Conservation (phyloP, 2,329 filamentous ascomycete genomes). For the Cyphellophora attinorum region DNA sequence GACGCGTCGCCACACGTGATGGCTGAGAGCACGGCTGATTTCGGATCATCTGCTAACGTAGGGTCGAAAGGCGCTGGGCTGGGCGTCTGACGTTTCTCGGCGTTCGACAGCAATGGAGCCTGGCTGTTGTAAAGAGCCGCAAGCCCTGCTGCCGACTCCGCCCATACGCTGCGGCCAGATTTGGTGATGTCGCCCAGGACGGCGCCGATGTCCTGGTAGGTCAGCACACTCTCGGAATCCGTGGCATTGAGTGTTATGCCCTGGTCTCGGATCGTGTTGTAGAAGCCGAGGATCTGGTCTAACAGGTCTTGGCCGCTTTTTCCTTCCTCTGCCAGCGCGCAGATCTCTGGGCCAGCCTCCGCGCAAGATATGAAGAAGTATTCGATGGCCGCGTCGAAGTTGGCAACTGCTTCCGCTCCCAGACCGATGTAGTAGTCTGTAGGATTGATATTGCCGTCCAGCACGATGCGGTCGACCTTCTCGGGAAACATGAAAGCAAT, state of each 20-base stretch:
- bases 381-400: constrained; percentile 36
- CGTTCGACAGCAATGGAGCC: neutral
- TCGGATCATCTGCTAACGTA: constrained; percentile 4
- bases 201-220: constrained; percentile 7
- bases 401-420: constrained; percentile 5
- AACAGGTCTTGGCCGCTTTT: constrained; percentile 11
- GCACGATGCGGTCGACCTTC: constrained; percentile 4
- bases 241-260: constrained; percentile 39
- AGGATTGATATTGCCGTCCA: constrained; percentile 8
- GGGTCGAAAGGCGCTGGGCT: constrained; percentile 3
- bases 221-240: constrained; percentile 34
- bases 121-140: neutral
- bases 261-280: constrained; percentile 1
- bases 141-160: neutral
- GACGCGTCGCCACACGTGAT: constrained; percentile 10
- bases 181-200: constrained; percentile 5
- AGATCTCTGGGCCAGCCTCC: constrained; percentile 7
- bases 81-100: neutral
- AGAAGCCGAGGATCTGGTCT: constrained; percentile 7
- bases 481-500: constrained; percentile 9
- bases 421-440: too few species aligned
- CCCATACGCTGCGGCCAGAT: neutral
- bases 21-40: too few species aligned
- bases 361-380: constrained; percentile 42
- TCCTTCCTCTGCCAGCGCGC: constrained; percentile 9